Evolutionary conservation across 192 early-diverging fungal genomes (phyloP).

Genomic region (Mortierella antarctica): DNA sequence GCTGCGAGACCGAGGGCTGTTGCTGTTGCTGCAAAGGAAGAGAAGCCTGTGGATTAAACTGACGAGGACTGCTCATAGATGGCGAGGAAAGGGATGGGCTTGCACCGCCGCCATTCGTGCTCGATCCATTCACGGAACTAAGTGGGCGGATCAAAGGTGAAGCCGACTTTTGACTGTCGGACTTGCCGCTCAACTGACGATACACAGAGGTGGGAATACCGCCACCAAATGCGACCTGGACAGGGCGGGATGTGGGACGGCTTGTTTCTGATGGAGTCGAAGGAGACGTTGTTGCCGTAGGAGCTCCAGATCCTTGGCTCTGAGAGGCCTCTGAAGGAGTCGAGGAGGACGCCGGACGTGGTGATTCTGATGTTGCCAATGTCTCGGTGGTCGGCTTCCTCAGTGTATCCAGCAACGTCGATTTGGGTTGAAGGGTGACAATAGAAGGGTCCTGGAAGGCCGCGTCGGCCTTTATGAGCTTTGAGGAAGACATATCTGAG

Average conservation of each 20-base stretch:
- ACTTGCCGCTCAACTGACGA: constrained; percentile 66
- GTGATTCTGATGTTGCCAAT: background rate
- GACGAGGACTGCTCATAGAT: constrained; percentile 32
- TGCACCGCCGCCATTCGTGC: constrained; percentile 23
- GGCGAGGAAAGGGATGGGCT: constrained; percentile 46
- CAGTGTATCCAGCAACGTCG: constrained; percentile 1
- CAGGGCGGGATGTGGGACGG: constrained; percentile 32
- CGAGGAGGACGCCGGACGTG: constrained; percentile 5
- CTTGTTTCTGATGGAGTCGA: constrained; percentile 27
- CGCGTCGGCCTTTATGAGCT: background rate
- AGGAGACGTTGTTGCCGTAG: constrained; percentile 12
- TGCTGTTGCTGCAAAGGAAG: constrained; percentile 6
- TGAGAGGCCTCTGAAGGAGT: constrained; percentile 27
- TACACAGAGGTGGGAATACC: constrained; percentile 70
- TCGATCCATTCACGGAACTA: constrained; percentile 20
- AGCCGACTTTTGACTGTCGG: constrained; percentile 48
- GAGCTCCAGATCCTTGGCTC: constrained; percentile 18
- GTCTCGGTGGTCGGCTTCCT: constrained; percentile 10
- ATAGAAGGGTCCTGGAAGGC: constrained; percentile 36
- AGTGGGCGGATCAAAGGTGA: constrained; percentile 50
- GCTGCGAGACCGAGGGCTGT: background rate
- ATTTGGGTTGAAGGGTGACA: constrained; percentile 29
- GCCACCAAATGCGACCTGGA: constrained; percentile 57
- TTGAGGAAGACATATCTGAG: background rate
- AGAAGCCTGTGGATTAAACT: constrained; percentile 25